Evolutionary conservation across 306 rosid genomes (phyloP), one percentile per base, ranked within the genome.

Genomic region (Ziziphus jujuba): DNA sequence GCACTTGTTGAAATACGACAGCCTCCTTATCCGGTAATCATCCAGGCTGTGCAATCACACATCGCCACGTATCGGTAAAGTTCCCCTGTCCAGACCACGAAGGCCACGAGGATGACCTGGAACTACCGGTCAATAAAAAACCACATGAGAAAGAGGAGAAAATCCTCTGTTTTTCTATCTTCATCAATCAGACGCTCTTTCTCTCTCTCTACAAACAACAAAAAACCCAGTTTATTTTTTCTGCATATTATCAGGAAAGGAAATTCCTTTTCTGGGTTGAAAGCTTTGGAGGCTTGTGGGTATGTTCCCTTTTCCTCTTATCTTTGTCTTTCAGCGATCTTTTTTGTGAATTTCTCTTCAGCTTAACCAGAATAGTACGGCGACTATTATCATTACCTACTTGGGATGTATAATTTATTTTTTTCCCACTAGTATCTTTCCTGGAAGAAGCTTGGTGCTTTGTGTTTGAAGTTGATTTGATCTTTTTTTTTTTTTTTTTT

Each of bases 281-380:
- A 64, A 22, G 71, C 63, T 59, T 54, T 31, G 58, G 52, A 38
- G 65, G 55, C 59, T 70, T 70, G 59, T 65, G 76, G 67, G 69
- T 56, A 48, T 78, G 23, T 54, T 57, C 9, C 15, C 43, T 62
- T 62, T 49, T 71, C 72, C 58, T 34, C 75, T 71, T 71, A 70
- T 34, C 43, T 43, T 57, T 63, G 17, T 56, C 75, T 67, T 47
- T 70, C 80, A 21, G 59, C 48, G 75, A 78, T 71, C 56, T 55
- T 73, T 63, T 55, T 45, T 22, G 38, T 48, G 65, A 20, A 45
- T 67, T 20, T 25, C 63, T 56, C 63, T 56, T 28, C 22, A 31
- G 38, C 50, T 72, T 59, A 66, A 25, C 80, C 71, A 60, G 15
- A 60, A 36, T 73, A 52, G 80, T 75, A 79, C 59, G 84, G 74